phyloP scores from a whole-genome alignment of 2,329 filamentous ascomycete genomes.

The Aureobasidium pullulans region DNA sequence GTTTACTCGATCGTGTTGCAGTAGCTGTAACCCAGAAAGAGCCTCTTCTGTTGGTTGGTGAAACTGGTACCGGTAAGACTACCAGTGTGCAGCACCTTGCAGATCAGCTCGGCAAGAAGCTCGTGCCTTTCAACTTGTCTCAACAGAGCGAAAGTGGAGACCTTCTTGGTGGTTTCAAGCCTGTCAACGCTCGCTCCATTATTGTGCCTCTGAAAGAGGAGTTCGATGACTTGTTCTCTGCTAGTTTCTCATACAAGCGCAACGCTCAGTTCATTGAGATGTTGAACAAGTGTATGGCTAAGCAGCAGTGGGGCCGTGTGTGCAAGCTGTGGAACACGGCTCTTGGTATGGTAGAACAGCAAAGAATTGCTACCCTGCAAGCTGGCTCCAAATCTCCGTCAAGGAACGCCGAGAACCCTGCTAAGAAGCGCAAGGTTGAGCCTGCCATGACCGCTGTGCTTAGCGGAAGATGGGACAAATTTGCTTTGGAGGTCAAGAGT shows the following conservation, averaged over 20 bases:
- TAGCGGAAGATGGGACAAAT: slow-evolving; percentile 68
- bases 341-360: slow-evolving; percentile 71
- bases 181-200: slow-evolving; percentile 80
- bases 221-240: slow-evolving; percentile 81
- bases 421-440: slow-evolving; percentile 64
- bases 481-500: slow-evolving; percentile 64
- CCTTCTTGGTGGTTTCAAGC: slow-evolving; percentile 91
- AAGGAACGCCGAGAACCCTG: slow-evolving; percentile 51
- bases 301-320: slow-evolving; percentile 79
- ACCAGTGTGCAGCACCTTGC: slow-evolving; percentile 92
- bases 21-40: slow-evolving; percentile 78
- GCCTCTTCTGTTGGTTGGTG: slow-evolving; percentile 88
- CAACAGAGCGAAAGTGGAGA: slow-evolving; percentile 98
- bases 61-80: slow-evolving; percentile 97
- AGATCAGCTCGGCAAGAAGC: slow-evolving; percentile 71
- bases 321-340: slow-evolving; percentile 84
- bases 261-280: slow-evolving; percentile 82
- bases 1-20: slow-evolving; percentile 80
- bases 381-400: slow-evolving; percentile 26
- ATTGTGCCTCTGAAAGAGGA: slow-evolving; percentile 87
- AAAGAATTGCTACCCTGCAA: slow-evolving; percentile 27
- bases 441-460: slow-evolving; percentile 37
- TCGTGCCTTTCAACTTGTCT: slow-evolving; percentile 90
- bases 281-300: slow-evolving; percentile 69
- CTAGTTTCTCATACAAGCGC: slow-evolving; percentile 79